A percentile compares a stretch with the other conserved stretches of the same genome.
These are phyloP conservation scores for Glycine tomentella DNA, from an alignment of 306 rosid species.

Conservation along the genomic window DNA sequence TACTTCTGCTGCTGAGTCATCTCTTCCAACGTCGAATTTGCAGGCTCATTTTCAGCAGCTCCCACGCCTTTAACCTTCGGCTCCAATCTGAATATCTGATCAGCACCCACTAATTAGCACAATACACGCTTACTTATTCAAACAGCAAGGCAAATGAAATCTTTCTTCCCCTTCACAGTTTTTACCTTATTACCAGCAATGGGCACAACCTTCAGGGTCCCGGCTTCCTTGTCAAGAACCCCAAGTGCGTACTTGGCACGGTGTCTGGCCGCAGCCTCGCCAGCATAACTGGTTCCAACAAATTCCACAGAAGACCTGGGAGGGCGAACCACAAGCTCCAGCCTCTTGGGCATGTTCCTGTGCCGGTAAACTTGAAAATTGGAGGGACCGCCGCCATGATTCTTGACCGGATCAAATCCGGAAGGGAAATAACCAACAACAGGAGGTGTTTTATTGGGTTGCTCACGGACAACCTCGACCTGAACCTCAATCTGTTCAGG, in stretches of 20 bases:
- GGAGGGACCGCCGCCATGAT: constrained; percentile 13
- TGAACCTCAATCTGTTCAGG: constrained; percentile 46
- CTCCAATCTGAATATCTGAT: constrained; percentile 86
- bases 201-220: constrained; percentile 67
- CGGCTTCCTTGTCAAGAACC: constrained; percentile 75
- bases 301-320: constrained; percentile 66
- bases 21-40: constrained; percentile 50
- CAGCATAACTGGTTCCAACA: constrained; percentile 77
- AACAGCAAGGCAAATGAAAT: background rate
- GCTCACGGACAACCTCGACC: constrained; percentile 56
- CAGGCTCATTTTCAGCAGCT: constrained; percentile 47
- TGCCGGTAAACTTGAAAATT: constrained; percentile 56
- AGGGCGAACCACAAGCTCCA: constrained; percentile 80
- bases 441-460: constrained; percentile 63
- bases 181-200: constrained; percentile 76
- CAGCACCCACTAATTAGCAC: constrained; percentile 9
- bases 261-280: constrained; percentile 77
- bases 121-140: background rate
- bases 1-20: constrained; percentile 46
- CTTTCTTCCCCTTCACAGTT: background rate
- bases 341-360: constrained; percentile 60
- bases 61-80: constrained; percentile 64
- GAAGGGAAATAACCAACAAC: constrained; percentile 82
- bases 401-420: constrained; percentile 66
- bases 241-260: constrained; percentile 72